Percentiles rank a stretch among this genome's conserved stretches.
These are phyloP conservation scores for Chlorella sp. DNA, from an alignment of 139 green algal genomes.

Conservation along the genomic window DNA sequence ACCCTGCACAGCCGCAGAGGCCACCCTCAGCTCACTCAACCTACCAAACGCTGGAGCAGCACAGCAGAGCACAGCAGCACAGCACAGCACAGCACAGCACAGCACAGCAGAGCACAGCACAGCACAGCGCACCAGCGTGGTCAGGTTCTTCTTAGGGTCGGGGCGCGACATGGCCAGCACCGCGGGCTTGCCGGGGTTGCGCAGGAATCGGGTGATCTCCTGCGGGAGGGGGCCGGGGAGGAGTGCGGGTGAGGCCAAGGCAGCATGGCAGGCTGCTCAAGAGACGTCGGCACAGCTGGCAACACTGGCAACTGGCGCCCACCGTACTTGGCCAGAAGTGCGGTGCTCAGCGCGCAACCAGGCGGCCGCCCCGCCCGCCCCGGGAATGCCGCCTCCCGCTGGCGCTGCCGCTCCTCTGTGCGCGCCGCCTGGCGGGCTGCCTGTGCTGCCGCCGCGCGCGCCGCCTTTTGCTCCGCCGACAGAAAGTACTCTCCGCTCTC, in stretches of 20 bases:
- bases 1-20: too few species aligned
- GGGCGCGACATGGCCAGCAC: constrained; percentile 93
- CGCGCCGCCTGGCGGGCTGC: constrained; percentile 50
- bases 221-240: neutral
- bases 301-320: too few species aligned
- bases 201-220: constrained; percentile 84
- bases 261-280: too few species aligned
- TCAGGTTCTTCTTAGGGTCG: constrained; percentile 98
- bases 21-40: too few species aligned
- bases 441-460: constrained; percentile 42
- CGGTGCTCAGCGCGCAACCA: too few species aligned
- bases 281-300: too few species aligned
- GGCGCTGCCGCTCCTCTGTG: constrained; percentile 62
- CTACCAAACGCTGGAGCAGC: too few species aligned
- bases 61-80: too few species aligned
- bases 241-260: neutral
- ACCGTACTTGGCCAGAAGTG: too few species aligned
- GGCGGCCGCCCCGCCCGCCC: constrained; percentile 7
- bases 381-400: constrained; percentile 86
- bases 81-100: neutral
- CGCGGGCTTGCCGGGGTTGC: constrained; percentile 92
- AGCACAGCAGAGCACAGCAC: neutral
- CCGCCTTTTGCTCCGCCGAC: constrained; percentile 76
- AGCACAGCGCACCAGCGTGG: constrained; percentile 73
- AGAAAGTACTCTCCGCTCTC: constrained; percentile 98